Evolutionary conservation across 441 rosid species (phyloP), one percentile per base, ranked within the genome.

Genomic region (Erodium trifolium): DNA sequence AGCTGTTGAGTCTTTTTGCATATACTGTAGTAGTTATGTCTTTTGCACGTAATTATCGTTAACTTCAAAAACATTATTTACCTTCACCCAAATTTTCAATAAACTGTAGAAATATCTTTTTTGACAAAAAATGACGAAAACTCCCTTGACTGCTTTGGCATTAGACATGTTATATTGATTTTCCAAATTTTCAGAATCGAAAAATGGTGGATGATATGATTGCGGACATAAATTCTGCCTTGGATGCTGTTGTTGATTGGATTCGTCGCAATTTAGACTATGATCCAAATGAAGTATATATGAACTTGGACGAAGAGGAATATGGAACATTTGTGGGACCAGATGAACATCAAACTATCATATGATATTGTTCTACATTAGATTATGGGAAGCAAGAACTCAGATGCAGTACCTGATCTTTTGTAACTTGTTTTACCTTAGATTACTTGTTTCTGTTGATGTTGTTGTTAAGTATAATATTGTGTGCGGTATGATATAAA

Each of bases 171-270:
- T 11, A 23, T 67, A 60, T 72, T 71, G 11, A 27, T 72, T 76
- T 5, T 66, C 67, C 55, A 47, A 63, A 67, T 68, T 71, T 53
- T 53, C 84, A 93, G 98, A 93, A 86, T 86, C 73, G 96, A 1
- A 88, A 88, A 75, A 77, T 83, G 39, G 78, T 86, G 19, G 79
- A 87, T 3, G 83, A 88, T 68, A 86, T 86, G 79, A 88, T 88
- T 66, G 88, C 91, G 19, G 87, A 85, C 68, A 83, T 88, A 34
- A 86, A 85, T 78, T 78, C 87, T 49, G 87, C 91, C 31, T 85
- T 88, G 13, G 93, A 86, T 70, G 83, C 77, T 57, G 84, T 84
- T n/a, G 86, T 90, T 39, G 59, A 83, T 59, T 91, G 86, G 83
- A 85, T 88, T 34, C 84, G 72, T 5, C 14, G 16, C 16, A 4